A percentile compares a stretch with the other conserved stretches of the same genome.
phyloP scores from a whole-genome alignment of 441 rosid species.

The Omphalea diandra region DNA sequence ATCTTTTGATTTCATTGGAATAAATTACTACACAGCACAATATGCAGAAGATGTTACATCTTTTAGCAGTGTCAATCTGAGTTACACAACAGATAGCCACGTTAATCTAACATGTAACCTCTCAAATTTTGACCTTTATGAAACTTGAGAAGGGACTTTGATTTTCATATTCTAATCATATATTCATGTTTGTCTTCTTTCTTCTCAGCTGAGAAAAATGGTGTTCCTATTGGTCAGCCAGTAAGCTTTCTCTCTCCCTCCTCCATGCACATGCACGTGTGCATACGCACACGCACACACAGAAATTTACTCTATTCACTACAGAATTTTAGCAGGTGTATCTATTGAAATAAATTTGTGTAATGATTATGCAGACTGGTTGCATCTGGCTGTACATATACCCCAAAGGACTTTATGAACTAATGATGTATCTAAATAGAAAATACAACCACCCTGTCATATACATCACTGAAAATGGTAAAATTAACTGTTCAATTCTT shows the following conservation, averaged over 20 bases:
- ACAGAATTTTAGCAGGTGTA: neutral
- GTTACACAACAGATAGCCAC: slow-evolving; percentile 36
- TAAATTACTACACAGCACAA: slow-evolving; percentile 37
- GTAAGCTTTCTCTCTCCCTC: slow-evolving; percentile 14
- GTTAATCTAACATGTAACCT: slow-evolving; percentile 14
- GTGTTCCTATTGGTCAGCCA: slow-evolving; percentile 35
- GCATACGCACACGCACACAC: too few relatives aligned
- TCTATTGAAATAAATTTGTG: neutral
- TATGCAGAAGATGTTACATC: slow-evolving; percentile 29
- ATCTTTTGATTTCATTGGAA: slow-evolving; percentile 44
- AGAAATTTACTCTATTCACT: neutral
- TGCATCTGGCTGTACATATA: slow-evolving; percentile 38
- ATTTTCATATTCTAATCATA: neutral
- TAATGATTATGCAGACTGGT: slow-evolving; percentile 30
- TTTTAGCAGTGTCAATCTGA: slow-evolving; percentile 12
- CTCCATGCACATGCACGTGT: too few relatives aligned
- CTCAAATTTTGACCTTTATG: neutral
- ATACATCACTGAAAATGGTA: slow-evolving; percentile 53
- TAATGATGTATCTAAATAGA: slow-evolving; percentile 31
- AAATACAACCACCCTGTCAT: slow-evolving; percentile 39
- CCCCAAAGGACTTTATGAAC: slow-evolving; percentile 38
- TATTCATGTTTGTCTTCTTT: too few relatives aligned
- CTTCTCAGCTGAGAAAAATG: slow-evolving; percentile 34
- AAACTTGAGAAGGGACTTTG: too few relatives aligned
- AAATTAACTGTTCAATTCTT: neutral